Evolutionary conservation across 306 rosid species (phyloP), one percentile per base, ranked within the genome.

Genomic region (Gleditsia sinensis): DNA sequence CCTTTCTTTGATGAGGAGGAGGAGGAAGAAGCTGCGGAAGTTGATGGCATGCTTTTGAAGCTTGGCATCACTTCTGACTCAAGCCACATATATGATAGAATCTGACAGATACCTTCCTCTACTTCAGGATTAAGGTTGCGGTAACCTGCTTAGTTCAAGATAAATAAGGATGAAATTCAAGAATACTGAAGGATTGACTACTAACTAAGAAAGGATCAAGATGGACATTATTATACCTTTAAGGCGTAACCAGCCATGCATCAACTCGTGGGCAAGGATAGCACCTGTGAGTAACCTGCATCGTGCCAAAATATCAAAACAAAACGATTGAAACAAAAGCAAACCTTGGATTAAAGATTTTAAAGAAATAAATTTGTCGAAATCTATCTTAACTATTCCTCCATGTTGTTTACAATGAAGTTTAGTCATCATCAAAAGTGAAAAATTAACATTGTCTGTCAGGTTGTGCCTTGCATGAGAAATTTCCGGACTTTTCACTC

Each of bases 211-310:
- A 50, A 67, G 34, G 24, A 75, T 32, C 17, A 32, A 43, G 57
- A 48, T 42, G 61, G 12, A 25, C 14, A 49, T 9, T 24, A 48
- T 37, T 16, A n/a, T 83, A 94, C 99, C 99, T 83, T 90, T 95
- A 37, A 95, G 94, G 75, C 99, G 98, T 83, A 95, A 70, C 99
- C 99, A 95, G 17, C 87, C 99, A 46, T 92, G 98, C 99, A 95
- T 95, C 74, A 95, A 85, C 75, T 95, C 98, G 46, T 95, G 99
- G 65, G 97, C 97, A 79, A 95, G 99, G 83, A 95, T 95, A 19
- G 99, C 96, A 57, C 99, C 98, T 10, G 99, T 95, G 71, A 92
- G 90, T 72, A 95, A 88, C 71, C 99, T 95, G 94, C 78, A 82
- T 61, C 27, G 30, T 23, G 5, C 20, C 50, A 57, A 64, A 76